These are phyloP conservation scores for Starmera dryadoides DNA, from an alignment of 805 yeast genomes.

Conservation along the genomic window DNA sequence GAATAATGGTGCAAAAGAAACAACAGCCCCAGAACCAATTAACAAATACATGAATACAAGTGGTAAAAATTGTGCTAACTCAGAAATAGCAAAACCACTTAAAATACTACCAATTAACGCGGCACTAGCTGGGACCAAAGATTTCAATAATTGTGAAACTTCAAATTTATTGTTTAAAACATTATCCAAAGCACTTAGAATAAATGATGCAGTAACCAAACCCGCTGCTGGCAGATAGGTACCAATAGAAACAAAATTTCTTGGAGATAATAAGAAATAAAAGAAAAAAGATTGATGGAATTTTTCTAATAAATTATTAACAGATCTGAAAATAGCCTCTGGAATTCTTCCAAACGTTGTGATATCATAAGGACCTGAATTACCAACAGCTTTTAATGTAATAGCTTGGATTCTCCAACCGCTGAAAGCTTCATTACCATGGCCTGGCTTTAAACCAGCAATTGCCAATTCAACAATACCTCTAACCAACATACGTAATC, in stretches of 20 bases:
- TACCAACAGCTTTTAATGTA: conserved; percentile 66
- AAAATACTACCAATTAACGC: conserved; percentile 23
- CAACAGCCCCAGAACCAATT: conserved; percentile 8
- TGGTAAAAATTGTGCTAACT: conserved; percentile 10
- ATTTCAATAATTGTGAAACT: conserved; percentile 12
- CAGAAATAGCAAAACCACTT: conserved; percentile 20
- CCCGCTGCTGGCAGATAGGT: conserved; percentile 87
- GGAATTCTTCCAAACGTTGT: conserved; percentile 88
- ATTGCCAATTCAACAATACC: conserved; percentile 67
- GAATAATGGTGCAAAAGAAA: conserved; percentile 13
- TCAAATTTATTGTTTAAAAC: conserved; percentile 31
- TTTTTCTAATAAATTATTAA: conserved; percentile 87
- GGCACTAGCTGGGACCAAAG: conserved; percentile 22
- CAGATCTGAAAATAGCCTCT: conserved; percentile 81
- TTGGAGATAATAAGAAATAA: conserved; percentile 74
- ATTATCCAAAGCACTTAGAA: conserved; percentile 57
- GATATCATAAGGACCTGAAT: conserved; percentile 57
- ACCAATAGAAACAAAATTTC: conserved; percentile 83
- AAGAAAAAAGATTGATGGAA: conserved; percentile 97
- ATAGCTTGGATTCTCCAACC: conserved; percentile 96
- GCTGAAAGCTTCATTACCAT: conserved; percentile 86
- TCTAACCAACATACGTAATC: conserved; percentile 50
- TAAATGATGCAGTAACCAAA: conserved; percentile 59
- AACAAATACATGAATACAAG: conserved; percentile 8
- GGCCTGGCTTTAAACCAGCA: conserved; percentile 56